phyloP scores from a whole-genome alignment of 177 flowering plant genomes.

The Tripterygium wilfordii region DNA sequence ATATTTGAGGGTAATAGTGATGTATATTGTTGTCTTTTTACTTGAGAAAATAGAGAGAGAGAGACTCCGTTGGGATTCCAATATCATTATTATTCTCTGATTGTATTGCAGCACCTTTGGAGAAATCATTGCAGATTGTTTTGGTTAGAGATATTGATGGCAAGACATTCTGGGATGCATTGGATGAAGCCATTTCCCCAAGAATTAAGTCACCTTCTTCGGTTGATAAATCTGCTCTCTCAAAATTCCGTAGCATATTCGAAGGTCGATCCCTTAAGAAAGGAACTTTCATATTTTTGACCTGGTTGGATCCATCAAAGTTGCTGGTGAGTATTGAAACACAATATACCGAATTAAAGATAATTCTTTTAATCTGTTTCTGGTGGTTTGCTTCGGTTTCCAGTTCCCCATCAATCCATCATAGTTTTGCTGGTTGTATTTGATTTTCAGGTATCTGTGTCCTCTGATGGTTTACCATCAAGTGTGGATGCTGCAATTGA shows the following conservation, averaged over 20 bases:
- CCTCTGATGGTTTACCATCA: conserved; percentile 59
- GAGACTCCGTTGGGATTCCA: too few species aligned
- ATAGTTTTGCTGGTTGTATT: neutral
- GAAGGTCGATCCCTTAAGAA: conserved; percentile 70
- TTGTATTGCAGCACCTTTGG: conserved; percentile 62
- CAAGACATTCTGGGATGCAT: conserved; percentile 92
- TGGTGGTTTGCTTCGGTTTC: too few species aligned
- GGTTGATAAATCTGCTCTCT: conserved; percentile 69
- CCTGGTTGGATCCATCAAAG: conserved; percentile 71
- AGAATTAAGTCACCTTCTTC: conserved; percentile 53
- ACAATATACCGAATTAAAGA: too few species aligned
- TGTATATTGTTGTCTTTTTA: neutral
- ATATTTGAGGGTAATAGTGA: conserved; percentile 56
- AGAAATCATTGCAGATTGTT: conserved; percentile 77
- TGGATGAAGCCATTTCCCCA: conserved; percentile 78
- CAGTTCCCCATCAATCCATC: neutral
- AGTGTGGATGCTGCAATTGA: conserved; percentile 64
- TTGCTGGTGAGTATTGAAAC: conserved; percentile 64
- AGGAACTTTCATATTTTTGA: conserved; percentile 71
- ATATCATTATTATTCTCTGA: too few species aligned
- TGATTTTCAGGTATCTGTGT: conserved; percentile 52
- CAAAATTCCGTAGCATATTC: conserved; percentile 61
- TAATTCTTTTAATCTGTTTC: neutral
- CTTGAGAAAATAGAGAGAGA: too few species aligned
- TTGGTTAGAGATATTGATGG: conserved; percentile 89